Evolutionary conservation across 108 stramenopile species (phyloP).

Genomic region (Chaetoceros tenuissimus): DNA sequence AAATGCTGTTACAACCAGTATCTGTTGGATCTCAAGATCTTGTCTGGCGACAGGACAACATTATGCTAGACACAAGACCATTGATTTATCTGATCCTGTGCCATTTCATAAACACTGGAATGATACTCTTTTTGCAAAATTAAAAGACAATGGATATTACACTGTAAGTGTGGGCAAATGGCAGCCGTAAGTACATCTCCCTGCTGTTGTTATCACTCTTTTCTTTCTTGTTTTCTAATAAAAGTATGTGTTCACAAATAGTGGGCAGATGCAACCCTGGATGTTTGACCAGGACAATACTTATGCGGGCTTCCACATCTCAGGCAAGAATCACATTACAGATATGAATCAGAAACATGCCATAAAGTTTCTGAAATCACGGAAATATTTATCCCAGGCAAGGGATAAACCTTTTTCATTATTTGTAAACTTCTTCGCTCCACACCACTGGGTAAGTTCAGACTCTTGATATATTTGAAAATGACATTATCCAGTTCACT

Average conservation of each 20-base stretch:
- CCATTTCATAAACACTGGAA: constrained; percentile 26
- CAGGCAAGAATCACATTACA: no score
- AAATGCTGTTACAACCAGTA: constrained; percentile 58
- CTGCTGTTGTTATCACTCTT: constrained; percentile 1
- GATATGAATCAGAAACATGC: constrained; percentile 60
- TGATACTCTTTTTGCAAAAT: constrained; percentile 51
- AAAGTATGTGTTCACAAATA: constrained; percentile 12
- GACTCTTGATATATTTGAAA: neutral
- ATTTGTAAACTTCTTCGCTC: constrained; percentile 75
- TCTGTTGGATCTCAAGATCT: constrained; percentile 61
- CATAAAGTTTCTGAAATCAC: constrained; percentile 42
- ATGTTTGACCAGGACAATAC: no score
- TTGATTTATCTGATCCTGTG: constrained; percentile 15
- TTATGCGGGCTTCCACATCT: no score
- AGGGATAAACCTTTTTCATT: constrained; percentile 59
- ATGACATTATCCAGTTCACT: no score
- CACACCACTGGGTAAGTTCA: constrained; percentile 51
- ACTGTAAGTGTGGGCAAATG: constrained; percentile 72
- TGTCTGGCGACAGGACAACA: constrained; percentile 55
- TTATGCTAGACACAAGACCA: constrained; percentile 37
- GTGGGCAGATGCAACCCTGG: no score
- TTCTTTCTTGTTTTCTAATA: constrained; percentile 23
- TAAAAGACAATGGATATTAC: constrained; percentile 55
- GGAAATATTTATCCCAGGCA: no score
- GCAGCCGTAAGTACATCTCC: constrained; percentile 16